Percentiles rank a stretch among this genome's conserved stretches.
phyloP scores from a whole-genome alignment of 2,329 filamentous ascomycete species.

The Camillea tinctor region DNA sequence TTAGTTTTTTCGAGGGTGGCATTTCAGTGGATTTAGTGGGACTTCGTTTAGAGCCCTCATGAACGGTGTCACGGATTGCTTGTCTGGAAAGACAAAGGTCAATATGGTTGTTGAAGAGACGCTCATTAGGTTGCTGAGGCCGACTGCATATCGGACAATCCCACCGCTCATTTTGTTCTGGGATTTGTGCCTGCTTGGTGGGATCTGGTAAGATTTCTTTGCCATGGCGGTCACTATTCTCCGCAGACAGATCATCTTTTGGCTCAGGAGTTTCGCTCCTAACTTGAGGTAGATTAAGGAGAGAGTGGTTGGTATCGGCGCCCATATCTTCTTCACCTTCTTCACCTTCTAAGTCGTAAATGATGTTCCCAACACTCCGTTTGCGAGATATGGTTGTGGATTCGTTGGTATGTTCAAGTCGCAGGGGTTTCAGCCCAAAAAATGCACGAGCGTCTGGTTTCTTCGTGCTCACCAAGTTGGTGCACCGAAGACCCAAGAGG shows the following conservation, averaged over 20 bases:
- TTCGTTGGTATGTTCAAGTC: slow-evolving; percentile 19
- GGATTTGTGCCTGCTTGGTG: slow-evolving; percentile 30
- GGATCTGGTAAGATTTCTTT: slow-evolving; percentile 52
- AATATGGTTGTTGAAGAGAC: slow-evolving; percentile 84
- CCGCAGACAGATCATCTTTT: slow-evolving; percentile 57
- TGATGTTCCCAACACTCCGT: slow-evolving; percentile 53
- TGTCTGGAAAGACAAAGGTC: slow-evolving; percentile 85
- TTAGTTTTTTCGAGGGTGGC: slow-evolving; percentile 39
- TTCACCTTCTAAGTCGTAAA: slow-evolving; percentile 20
- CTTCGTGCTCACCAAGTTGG: slow-evolving; percentile 81
- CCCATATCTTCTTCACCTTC: slow-evolving; percentile 10
- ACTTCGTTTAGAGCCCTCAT: slow-evolving; percentile 43
- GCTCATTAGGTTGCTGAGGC: slow-evolving; percentile 73
- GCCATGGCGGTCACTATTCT: slow-evolving; percentile 42
- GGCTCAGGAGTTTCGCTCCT: background rate
- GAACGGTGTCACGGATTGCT: slow-evolving; percentile 81
- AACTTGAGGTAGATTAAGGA: background rate
- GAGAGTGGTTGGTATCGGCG: slow-evolving; percentile 49
- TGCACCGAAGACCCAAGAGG: slow-evolving; percentile 86
- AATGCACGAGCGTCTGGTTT: slow-evolving; percentile 75
- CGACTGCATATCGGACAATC: slow-evolving; percentile 84
- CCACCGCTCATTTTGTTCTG: slow-evolving; percentile 60
- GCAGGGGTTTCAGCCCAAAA: slow-evolving; percentile 62
- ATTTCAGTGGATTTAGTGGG: slow-evolving; percentile 28
- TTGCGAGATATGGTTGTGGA: slow-evolving; percentile 26